Percentiles rank a stretch among this genome's conserved stretches.
phyloP scores from a whole-genome alignment of 2,329 filamentous ascomycete species.

The Aspergillus neoniger region DNA sequence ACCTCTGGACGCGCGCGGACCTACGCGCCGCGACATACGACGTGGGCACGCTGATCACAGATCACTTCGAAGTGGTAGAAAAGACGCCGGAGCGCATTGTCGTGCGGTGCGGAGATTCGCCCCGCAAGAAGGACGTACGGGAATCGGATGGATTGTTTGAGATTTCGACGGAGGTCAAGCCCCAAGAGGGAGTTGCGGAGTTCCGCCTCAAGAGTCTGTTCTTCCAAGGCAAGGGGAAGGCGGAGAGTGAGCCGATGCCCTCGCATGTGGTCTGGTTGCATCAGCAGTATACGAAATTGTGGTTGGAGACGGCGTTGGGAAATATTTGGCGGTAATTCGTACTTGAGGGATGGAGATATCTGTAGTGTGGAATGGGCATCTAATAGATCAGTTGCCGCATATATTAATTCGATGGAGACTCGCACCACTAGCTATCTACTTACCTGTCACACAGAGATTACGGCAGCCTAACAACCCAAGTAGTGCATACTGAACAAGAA shows the following conservation, averaged over 20 bases:
- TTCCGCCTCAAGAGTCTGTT: slow-evolving; percentile 65
- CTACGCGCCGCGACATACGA: slow-evolving; percentile 61
- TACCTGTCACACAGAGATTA: no score
- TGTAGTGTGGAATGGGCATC: no score
- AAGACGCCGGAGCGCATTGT: slow-evolving; percentile 63
- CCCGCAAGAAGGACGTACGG: slow-evolving; percentile 58
- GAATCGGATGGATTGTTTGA: slow-evolving; percentile 67
- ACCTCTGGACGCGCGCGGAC: slow-evolving; percentile 63
- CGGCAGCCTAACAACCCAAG: no score
- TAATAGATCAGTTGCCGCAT: no score
- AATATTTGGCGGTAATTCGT: slow-evolving; percentile 21
- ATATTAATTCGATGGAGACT: no score
- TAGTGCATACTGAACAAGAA: no score
- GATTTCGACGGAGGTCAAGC: slow-evolving; percentile 63
- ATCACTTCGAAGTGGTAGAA: slow-evolving; percentile 72
- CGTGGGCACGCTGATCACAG: slow-evolving; percentile 64
- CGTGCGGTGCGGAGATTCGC: slow-evolving; percentile 66
- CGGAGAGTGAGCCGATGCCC: slow-evolving; percentile 35
- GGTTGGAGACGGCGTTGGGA: slow-evolving; percentile 55
- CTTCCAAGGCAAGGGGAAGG: slow-evolving; percentile 56
- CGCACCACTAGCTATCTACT: no score
- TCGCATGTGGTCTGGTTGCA: no score
- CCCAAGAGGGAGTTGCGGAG: slow-evolving; percentile 58
- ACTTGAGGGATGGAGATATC: no score
- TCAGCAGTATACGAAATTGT: slow-evolving; percentile 58